Evolutionary conservation across 345 rosid species (phyloP), one percentile per base, ranked within the genome.

Genomic region (Hibiscus syriacus): DNA sequence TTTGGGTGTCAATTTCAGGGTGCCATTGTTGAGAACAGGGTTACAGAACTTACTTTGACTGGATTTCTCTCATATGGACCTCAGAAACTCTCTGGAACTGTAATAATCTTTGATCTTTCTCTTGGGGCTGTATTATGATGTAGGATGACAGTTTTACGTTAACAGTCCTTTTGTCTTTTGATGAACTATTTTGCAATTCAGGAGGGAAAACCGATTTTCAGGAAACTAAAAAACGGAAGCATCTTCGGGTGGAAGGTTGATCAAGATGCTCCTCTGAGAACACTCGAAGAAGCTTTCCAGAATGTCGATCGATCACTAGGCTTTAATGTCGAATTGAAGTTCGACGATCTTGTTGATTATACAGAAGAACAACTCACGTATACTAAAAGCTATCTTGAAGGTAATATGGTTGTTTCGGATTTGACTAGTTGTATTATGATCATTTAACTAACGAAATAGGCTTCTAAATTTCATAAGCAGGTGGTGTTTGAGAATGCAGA

Each of bases 251-350:
- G 95, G 95, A 76, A 77, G 50, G 85, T 89, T 5, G 84, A 73
- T 7, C 60, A 79, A 20, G 92, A 89, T 70, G 81, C 79, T 70
- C 80, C 82, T 46, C 49, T 89, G 1, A 84, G 90, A 76, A 82
- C 86, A 27, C 68, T 89, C 64, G 68, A 81, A 77, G 90, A 85
- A 12, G 86, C 77, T 5, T 86, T 89, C 64, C 46, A 66, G 30
- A 72, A 69, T 39, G 87, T 86, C 1, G 74, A 86, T 54, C 67
- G 29, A 8, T 79, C 88, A 0, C 0, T 83, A 16, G 90, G 95
- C 2, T 86, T 86, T 61, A 85, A 89, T 67, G 78, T 89, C 63
- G 92, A 89, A 76, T 69, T 88, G 9, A 88, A 88, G 68, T 86
- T 88, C 26, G 95, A 86, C 70, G 92, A 88, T 77, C 81, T 68